These are phyloP conservation scores for Colletotrichum acutatum DNA, from an alignment of 2,329 filamentous ascomycete genomes.

Conservation along the genomic window DNA sequence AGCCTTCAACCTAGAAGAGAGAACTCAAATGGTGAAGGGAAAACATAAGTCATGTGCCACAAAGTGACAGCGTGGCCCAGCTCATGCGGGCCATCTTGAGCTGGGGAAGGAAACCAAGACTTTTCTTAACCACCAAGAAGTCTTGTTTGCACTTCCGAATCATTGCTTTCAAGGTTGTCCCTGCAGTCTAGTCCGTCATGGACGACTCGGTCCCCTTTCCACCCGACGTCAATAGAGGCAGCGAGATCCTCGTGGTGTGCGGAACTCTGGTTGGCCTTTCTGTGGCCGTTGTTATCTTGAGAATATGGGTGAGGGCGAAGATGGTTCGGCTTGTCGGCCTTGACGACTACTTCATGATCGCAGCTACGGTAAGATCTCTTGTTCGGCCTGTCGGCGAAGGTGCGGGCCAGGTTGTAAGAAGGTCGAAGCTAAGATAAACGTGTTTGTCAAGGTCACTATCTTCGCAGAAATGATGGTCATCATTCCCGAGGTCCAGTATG, in stretches of 20 bases:
- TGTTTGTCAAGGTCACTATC: conserved; percentile 33
- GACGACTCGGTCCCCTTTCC: conserved; percentile 17
- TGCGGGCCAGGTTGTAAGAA: not conserved
- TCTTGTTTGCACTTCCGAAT: not conserved
- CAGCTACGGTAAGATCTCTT: conserved; percentile 40
- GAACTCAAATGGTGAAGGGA: too few species aligned
- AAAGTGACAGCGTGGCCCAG: too few species aligned
- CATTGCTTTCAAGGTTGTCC: not conserved
- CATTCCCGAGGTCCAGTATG: conserved; percentile 41
- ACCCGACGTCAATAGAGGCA: conserved; percentile 43
- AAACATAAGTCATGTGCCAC: too few species aligned
- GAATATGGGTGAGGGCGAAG: conserved; percentile 42
- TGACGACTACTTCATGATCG: conserved; percentile 44
- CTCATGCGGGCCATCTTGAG: too few species aligned
- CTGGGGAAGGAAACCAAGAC: too few species aligned
- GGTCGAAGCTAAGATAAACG: not conserved
- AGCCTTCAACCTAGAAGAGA: too few species aligned
- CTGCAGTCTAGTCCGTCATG: not conserved
- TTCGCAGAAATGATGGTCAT: conserved; percentile 43
- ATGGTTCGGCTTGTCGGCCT: conserved; percentile 40
- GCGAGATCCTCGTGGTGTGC: conserved; percentile 44
- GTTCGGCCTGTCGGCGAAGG: too few species aligned
- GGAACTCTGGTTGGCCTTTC: conserved; percentile 41
- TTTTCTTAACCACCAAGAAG: too few species aligned
- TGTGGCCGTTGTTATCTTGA: conserved; percentile 38